These are phyloP conservation scores for Ogataea hybrid DNA, from an alignment of 1,139 yeast genomes.

Conservation along the genomic window DNA sequence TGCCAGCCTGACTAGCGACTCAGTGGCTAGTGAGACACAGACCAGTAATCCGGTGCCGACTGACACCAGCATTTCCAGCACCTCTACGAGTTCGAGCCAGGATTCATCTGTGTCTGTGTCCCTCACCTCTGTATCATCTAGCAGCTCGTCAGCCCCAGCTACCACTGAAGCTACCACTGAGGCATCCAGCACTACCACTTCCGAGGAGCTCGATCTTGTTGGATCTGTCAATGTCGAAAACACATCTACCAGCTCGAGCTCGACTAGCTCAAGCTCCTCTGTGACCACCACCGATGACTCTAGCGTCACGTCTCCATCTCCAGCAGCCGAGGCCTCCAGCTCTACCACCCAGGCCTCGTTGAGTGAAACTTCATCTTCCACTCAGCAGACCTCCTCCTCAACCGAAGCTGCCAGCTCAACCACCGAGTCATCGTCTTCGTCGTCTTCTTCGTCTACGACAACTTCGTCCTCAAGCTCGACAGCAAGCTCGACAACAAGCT, in stretches of 20 bases:
- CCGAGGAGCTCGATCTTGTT: background rate
- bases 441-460: slow-evolving; percentile 21
- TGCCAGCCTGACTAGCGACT: slow-evolving; percentile 22
- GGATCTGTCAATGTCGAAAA: slow-evolving; percentile 1
- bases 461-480: background rate
- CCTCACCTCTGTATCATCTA: slow-evolving; percentile 15
- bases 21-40: slow-evolving; percentile 9
- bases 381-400: slow-evolving; percentile 7
- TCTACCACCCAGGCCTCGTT: slow-evolving; percentile 14
- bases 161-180: background rate
- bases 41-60: slow-evolving; percentile 17
- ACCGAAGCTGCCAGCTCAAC: slow-evolving; percentile 2
- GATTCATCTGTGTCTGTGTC: slow-evolving; percentile 19
- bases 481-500: too few relatives aligned
- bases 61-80: slow-evolving; percentile 19
- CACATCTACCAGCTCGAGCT: background rate
- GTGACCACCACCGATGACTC: slow-evolving; percentile 7
- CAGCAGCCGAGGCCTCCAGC: slow-evolving; percentile 9
- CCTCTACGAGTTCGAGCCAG: slow-evolving; percentile 21
- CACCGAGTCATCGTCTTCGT: slow-evolving; percentile 15
- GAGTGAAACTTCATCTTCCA: background rate
- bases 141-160: slow-evolving; percentile 17
- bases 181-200: background rate
- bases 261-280: background rate
- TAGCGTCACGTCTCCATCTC: slow-evolving; percentile 10